phyloP scores from a whole-genome alignment of 306 rosid species.

The Lablab purpureus region DNA sequence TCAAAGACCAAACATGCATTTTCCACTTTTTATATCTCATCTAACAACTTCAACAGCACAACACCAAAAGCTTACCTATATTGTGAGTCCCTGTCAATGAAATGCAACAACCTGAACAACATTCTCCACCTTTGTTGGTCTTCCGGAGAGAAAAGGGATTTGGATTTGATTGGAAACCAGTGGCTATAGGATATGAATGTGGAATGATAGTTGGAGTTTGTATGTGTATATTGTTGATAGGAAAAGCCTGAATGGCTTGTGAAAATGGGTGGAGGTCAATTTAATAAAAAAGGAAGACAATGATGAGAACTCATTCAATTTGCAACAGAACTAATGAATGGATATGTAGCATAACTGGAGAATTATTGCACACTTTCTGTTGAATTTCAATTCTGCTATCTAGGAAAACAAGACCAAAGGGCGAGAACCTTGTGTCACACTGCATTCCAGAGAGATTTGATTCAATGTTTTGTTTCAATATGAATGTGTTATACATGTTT shows the following conservation, averaged over 20 bases:
- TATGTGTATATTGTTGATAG: too few relatives aligned
- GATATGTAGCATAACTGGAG: too few relatives aligned
- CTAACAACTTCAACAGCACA: slow-evolving; percentile 43
- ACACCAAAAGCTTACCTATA: slow-evolving; percentile 22
- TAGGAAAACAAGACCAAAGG: too few relatives aligned
- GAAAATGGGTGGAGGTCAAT: neutral
- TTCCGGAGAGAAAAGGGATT: neutral
- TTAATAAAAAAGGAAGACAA: neutral
- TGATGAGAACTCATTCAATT: neutral
- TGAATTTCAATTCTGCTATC: too few relatives aligned
- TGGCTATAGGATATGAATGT: slow-evolving; percentile 53
- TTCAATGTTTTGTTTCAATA: too few relatives aligned
- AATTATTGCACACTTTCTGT: too few relatives aligned
- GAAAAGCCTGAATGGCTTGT: slow-evolving; percentile 31
- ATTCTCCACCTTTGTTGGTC: neutral
- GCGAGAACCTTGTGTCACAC: too few relatives aligned
- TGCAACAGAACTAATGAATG: too few relatives aligned
- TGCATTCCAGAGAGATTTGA: too few relatives aligned
- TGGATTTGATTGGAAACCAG: slow-evolving; percentile 50
- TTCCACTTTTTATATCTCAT: slow-evolving; percentile 40
- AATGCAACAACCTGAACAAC: neutral
- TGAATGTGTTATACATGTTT: too few relatives aligned
- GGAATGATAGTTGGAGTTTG: slow-evolving; percentile 48
- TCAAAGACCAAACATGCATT: neutral
- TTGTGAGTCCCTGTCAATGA: slow-evolving; percentile 53